Conservation (phyloP, 2,329 filamentous ascomycete species). For the Pseudocercospora pini-densiflorae region DNA sequence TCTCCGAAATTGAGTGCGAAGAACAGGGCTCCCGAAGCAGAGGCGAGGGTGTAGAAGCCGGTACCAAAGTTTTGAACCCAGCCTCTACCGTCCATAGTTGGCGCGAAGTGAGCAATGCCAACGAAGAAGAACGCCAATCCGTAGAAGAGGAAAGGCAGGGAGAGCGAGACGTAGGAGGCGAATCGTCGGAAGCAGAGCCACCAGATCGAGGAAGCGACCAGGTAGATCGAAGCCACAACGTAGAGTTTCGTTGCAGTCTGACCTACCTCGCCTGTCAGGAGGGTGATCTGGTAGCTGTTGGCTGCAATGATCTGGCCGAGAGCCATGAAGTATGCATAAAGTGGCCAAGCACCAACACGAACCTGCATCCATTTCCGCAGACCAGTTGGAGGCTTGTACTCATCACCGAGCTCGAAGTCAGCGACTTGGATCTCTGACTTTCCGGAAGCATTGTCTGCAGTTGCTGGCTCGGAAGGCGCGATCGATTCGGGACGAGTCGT, state of each 20-base stretch:
- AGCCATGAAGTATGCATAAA: constrained; percentile 65
- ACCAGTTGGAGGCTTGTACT: constrained; percentile 60
- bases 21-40: constrained; percentile 65
- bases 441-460: constrained; percentile 35
- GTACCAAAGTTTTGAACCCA: constrained; percentile 65
- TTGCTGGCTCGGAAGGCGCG: constrained; percentile 12
- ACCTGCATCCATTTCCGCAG: constrained; percentile 63
- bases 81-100: constrained; percentile 45
- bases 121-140: constrained; percentile 65
- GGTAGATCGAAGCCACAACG: constrained; percentile 62
- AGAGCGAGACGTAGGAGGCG: constrained; percentile 60
- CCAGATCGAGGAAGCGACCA: constrained; percentile 62
- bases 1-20: constrained; percentile 66
- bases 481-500: constrained; percentile 15
- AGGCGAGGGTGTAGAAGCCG: constrained; percentile 64
- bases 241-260: constrained; percentile 63
- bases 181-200: constrained; percentile 63
- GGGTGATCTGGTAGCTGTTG: constrained; percentile 68
- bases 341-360: constrained; percentile 63
- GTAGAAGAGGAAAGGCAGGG: constrained; percentile 65
- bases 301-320: constrained; percentile 66
- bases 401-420: constrained; percentile 58
- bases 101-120: constrained; percentile 60
- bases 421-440: constrained; percentile 28
- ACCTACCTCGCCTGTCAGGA: constrained; percentile 65